Evolutionary conservation across 2,329 filamentous ascomycete species (phyloP).

Genomic region (Blastomyces gilchristii): DNA sequence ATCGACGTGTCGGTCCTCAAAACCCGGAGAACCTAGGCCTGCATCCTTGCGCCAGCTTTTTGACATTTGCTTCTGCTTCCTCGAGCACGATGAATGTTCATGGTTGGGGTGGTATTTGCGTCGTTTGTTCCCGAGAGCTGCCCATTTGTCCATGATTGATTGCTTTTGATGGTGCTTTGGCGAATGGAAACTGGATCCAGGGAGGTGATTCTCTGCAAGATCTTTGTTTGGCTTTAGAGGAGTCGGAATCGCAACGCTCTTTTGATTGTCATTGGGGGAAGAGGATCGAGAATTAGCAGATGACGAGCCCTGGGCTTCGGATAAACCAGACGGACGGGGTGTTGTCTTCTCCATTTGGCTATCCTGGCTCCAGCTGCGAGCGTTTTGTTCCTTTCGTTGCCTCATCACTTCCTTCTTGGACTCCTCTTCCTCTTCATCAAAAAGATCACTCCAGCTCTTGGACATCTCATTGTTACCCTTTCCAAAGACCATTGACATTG

Average conservation of each 20-base stretch:
- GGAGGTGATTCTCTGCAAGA: slow-evolving; percentile 58
- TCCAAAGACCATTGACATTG: slow-evolving; percentile 71
- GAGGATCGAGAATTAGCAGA: slow-evolving; percentile 39
- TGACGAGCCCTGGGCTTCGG: slow-evolving; percentile 43
- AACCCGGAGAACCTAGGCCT: slow-evolving; percentile 25
- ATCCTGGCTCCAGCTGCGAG: slow-evolving; percentile 69
- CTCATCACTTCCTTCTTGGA: slow-evolving; percentile 54
- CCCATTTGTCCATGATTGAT: slow-evolving; percentile 67
- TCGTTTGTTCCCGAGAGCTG: slow-evolving; percentile 72
- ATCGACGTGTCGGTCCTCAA: slow-evolving; percentile 20
- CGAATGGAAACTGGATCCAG: slow-evolving; percentile 27
- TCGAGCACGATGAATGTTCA: slow-evolving; percentile 41
- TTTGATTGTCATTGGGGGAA: slow-evolving; percentile 30
- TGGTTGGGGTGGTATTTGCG: slow-evolving; percentile 53
- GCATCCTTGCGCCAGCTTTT: slow-evolving; percentile 36
- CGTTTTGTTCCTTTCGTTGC: slow-evolving; percentile 52
- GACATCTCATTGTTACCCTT: slow-evolving; percentile 64
- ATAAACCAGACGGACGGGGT: slow-evolving; percentile 42
- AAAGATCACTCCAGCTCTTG: slow-evolving; percentile 98
- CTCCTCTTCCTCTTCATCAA: slow-evolving; percentile 93
- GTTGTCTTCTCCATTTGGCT: slow-evolving; percentile 46
- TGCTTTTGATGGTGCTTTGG: slow-evolving; percentile 49
- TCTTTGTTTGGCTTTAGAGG: slow-evolving; percentile 60
- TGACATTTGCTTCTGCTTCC: slow-evolving; percentile 36
- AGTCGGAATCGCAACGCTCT: slow-evolving; percentile 44